A percentile compares a stretch with the other conserved stretches of the same genome.
These are phyloP conservation scores for Didymella keratinophila DNA, from an alignment of 2,329 filamentous ascomycete genomes.

Conservation along the genomic window DNA sequence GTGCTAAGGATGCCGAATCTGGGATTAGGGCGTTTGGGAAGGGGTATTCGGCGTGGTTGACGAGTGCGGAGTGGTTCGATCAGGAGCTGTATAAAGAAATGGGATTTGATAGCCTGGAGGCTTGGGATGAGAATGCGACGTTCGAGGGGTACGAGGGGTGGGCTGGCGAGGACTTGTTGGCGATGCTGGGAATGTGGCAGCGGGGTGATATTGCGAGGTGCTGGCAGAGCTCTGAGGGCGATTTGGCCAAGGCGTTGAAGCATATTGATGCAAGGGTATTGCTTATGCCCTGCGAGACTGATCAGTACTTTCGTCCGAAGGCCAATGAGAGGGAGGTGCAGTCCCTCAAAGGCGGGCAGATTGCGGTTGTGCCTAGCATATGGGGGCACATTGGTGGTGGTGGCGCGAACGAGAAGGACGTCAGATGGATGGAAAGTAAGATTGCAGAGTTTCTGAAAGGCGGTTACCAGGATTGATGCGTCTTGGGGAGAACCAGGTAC, in stretches of 20 bases:
- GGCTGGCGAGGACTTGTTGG: slow-evolving; percentile 51
- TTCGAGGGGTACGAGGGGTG: slow-evolving; percentile 33
- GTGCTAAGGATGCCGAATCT: slow-evolving; percentile 49
- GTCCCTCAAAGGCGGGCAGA: slow-evolving; percentile 40
- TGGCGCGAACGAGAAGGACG: slow-evolving; percentile 46
- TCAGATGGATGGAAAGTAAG: slow-evolving; percentile 31
- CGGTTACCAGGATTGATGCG: background rate
- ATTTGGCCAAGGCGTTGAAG: slow-evolving; percentile 46
- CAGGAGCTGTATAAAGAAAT: slow-evolving; percentile 46
- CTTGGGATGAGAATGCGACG: slow-evolving; percentile 41
- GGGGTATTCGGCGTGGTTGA: slow-evolving; percentile 53
- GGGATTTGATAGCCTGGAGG: slow-evolving; percentile 36
- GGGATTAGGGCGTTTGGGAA: slow-evolving; percentile 49
- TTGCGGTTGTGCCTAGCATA: slow-evolving; percentile 48
- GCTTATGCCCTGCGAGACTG: slow-evolving; percentile 52
- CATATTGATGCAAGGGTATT: slow-evolving; percentile 49
- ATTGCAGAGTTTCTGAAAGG: slow-evolving; percentile 21
- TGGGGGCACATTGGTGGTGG: slow-evolving; percentile 55
- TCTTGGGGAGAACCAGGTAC: too few relatives aligned
- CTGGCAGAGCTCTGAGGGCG: slow-evolving; percentile 30
- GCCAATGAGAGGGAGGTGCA: slow-evolving; percentile 50
- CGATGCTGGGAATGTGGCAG: slow-evolving; percentile 54
- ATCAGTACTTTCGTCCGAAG: slow-evolving; percentile 54
- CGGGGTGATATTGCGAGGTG: slow-evolving; percentile 50
- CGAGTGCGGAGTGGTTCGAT: slow-evolving; percentile 54